Evolutionary conservation across 2,329 filamentous ascomycete species (phyloP).

Genomic region (Peltaster fructicola): DNA sequence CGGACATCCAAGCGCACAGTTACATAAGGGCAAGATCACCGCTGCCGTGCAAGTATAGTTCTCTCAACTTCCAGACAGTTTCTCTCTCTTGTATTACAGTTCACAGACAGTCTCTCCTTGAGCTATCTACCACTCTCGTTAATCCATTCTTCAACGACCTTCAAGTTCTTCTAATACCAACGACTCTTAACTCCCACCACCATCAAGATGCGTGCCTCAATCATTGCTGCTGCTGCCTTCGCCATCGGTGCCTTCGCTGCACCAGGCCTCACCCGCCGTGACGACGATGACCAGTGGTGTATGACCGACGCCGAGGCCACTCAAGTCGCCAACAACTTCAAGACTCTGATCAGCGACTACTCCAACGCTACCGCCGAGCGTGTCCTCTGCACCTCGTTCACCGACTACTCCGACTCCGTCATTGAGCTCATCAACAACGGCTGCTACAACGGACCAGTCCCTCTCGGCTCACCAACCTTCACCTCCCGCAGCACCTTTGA

Average conservation of each 20-base stretch:
- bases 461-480: constrained; percentile 13
- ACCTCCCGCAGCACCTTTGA: constrained; percentile 11
- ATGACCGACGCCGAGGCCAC: constrained; percentile 11
- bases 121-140: too few relatives aligned
- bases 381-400: constrained; percentile 12
- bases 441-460: constrained; percentile 8
- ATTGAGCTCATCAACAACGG: constrained; percentile 18
- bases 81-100: too few relatives aligned
- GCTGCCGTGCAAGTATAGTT: too few relatives aligned
- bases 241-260: constrained; percentile 7
- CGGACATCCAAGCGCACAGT: too few relatives aligned
- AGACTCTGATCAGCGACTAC: constrained; percentile 14
- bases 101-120: too few relatives aligned
- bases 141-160: too few relatives aligned
- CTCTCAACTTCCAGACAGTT: too few relatives aligned
- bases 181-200: too few relatives aligned
- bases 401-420: constrained; percentile 18
- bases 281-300: constrained; percentile 6
- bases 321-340: constrained; percentile 14
- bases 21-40: too few relatives aligned
- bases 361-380: constrained; percentile 10
- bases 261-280: constrained; percentile 1
- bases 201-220: too few relatives aligned
- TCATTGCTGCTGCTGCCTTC: constrained; percentile 6
- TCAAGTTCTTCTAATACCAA: too few relatives aligned